phyloP scores from a whole-genome alignment of 768 basidiomycete species.

The Royoungia palumana region DNA sequence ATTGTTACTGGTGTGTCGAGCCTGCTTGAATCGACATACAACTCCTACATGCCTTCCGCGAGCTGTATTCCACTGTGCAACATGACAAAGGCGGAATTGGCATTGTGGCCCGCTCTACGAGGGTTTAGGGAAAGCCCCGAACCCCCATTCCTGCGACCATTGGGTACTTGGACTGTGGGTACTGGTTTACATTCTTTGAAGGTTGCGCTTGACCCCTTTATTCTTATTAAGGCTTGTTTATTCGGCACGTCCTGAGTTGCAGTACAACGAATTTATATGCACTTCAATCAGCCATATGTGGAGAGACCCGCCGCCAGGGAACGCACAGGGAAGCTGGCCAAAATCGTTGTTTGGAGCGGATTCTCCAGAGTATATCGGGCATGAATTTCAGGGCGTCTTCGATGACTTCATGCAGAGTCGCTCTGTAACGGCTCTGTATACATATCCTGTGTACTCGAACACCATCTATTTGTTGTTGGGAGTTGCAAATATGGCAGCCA shows the following conservation, averaged over 20 bases:
- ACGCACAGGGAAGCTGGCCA: constrained; percentile 39
- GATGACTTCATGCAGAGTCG: constrained; percentile 36
- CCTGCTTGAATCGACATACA: constrained; percentile 11
- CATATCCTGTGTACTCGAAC: constrained; percentile 43
- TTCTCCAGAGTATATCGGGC: constrained; percentile 29
- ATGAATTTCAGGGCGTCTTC: constrained; percentile 33
- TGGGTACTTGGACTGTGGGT: constrained; percentile 40
- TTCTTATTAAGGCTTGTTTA: constrained; percentile 39
- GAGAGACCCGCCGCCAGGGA: constrained; percentile 36
- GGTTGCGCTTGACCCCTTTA: not conserved
- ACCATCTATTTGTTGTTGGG: constrained; percentile 36
- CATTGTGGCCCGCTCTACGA: constrained; percentile 47
- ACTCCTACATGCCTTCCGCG: constrained; percentile 5
- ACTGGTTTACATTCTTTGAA: not conserved
- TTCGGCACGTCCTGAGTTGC: constrained; percentile 20
- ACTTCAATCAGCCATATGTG: constrained; percentile 39
- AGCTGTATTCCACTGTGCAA: constrained; percentile 8
- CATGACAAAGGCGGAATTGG: constrained; percentile 39
- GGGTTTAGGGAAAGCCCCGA: constrained; percentile 44
- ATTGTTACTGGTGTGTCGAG: constrained; percentile 12
- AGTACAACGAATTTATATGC: constrained; percentile 18
- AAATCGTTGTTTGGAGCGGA: constrained; percentile 24
- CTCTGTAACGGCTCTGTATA: constrained; percentile 42
- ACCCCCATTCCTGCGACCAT: constrained; percentile 45
- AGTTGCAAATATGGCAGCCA: constrained; percentile 35